phyloP scores from a whole-genome alignment of 1,139 yeast genomes.

The Tardiomyces blankii region DNA sequence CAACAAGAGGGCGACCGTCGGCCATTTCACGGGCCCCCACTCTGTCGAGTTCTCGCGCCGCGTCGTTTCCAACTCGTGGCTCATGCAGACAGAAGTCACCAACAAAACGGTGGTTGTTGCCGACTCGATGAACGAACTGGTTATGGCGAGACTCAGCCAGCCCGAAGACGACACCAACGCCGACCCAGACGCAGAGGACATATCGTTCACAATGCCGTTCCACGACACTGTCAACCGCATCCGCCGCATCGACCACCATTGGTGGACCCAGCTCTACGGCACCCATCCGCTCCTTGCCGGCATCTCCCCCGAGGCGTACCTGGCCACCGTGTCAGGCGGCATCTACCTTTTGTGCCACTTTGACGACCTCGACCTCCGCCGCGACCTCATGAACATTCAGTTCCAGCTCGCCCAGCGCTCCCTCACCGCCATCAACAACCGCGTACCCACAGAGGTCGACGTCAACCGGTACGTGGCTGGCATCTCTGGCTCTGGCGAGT shows the following conservation, averaged over 20 bases:
- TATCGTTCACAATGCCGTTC: background rate
- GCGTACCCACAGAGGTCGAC: background rate
- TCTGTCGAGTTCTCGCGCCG: background rate
- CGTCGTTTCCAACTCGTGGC: background rate
- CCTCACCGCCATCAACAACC: background rate
- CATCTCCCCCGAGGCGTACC: background rate
- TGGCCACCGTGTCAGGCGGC: background rate
- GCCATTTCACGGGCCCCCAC: background rate
- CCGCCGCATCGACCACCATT: background rate
- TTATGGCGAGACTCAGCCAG: background rate
- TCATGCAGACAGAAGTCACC: background rate
- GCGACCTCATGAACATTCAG: background rate
- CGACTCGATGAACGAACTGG: background rate
- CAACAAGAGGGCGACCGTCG: background rate
- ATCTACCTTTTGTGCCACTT: background rate
- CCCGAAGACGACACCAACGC: background rate
- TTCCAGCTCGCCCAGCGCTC: background rate
- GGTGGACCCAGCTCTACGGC: background rate
- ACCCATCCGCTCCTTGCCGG: background rate
- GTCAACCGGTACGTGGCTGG: background rate
- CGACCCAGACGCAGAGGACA: too few relatives aligned
- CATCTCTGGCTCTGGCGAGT: background rate
- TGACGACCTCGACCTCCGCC: background rate
- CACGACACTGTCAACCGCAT: background rate
- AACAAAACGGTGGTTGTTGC: background rate